These are phyloP conservation scores for Carallia pectinifolia DNA, from an alignment of 345 rosid genomes.

Conservation along the genomic window DNA sequence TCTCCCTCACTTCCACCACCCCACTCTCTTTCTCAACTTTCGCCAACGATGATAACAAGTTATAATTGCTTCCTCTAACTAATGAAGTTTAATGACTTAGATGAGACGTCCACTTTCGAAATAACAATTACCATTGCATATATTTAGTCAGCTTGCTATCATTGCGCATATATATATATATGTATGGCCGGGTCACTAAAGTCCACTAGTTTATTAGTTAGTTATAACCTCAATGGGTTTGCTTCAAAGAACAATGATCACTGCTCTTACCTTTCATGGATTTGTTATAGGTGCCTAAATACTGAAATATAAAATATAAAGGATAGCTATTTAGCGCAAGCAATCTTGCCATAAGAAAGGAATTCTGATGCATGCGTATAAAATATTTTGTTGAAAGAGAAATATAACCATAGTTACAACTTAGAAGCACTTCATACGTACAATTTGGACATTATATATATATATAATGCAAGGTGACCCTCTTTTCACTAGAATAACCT, in stretches of 20 bases:
- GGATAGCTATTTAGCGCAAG: no score
- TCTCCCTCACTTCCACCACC: not conserved
- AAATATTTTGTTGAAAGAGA: no score
- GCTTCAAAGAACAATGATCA: conserved; percentile 21
- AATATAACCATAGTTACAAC: no score
- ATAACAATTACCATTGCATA: conserved; percentile 6
- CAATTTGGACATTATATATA: not conserved
- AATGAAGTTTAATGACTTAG: conserved; percentile 31
- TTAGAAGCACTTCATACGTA: not conserved
- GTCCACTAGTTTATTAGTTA: conserved; percentile 14
- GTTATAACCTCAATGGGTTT: conserved; percentile 16
- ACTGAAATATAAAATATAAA: not conserved
- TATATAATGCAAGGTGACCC: no score
- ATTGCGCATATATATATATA: conserved; percentile 9
- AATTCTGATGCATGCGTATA: no score
- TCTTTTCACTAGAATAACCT: not conserved
- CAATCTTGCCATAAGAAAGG: no score
- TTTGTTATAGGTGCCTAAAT: not conserved
- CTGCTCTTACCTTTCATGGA: not conserved
- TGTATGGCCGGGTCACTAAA: no score
- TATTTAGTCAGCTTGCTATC: conserved; percentile 24
- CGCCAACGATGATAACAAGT: not conserved
- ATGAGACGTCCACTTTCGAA: conserved; percentile 39
- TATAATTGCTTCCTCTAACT: conserved; percentile 11
- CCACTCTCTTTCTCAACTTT: not conserved